phyloP scores from a whole-genome alignment of 306 rosid genomes.

The Sindora glabra region DNA sequence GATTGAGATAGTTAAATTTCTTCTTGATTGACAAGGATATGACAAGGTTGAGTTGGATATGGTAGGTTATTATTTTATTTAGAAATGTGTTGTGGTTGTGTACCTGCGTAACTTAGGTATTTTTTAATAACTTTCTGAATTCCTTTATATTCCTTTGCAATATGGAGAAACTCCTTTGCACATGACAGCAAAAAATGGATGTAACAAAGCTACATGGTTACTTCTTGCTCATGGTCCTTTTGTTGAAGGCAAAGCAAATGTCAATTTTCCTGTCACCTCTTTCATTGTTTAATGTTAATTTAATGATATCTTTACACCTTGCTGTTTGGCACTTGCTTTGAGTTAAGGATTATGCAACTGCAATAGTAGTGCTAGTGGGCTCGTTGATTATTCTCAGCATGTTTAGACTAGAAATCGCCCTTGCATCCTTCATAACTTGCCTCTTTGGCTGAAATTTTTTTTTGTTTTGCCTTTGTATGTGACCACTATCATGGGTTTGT shows the following conservation, averaged over 20 bases:
- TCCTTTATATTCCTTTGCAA: constrained; percentile 35
- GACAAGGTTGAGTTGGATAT: constrained; percentile 61
- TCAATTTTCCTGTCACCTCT: constrained; percentile 21
- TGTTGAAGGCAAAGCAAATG: constrained; percentile 91
- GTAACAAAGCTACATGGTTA: constrained; percentile 46
- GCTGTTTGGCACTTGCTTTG: constrained; percentile 89
- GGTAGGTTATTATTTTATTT: constrained; percentile 32
- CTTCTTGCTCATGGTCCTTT: constrained; percentile 61
- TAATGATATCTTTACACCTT: constrained; percentile 94
- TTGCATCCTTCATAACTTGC: constrained; percentile 80
- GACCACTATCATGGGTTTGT: constrained; percentile 71
- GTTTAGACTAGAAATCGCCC: constrained; percentile 51
- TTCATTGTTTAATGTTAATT: constrained; percentile 13
- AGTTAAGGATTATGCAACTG: constrained; percentile 66
- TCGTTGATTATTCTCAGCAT: constrained; percentile 73
- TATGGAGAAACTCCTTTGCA: constrained; percentile 76
- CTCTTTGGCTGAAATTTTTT: constrained; percentile 58
- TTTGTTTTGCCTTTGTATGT: constrained; percentile 63
- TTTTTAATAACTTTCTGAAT: neutral
- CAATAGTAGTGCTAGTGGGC: constrained; percentile 53
- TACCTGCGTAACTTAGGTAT: neutral
- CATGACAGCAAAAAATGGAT: constrained; percentile 69
- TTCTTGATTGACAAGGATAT: constrained; percentile 71
- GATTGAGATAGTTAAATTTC: constrained; percentile 67
- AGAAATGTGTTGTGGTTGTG: neutral